Evolutionary conservation across 768 basidiomycete species (phyloP).

Genomic region (Suillus bovinus): DNA sequence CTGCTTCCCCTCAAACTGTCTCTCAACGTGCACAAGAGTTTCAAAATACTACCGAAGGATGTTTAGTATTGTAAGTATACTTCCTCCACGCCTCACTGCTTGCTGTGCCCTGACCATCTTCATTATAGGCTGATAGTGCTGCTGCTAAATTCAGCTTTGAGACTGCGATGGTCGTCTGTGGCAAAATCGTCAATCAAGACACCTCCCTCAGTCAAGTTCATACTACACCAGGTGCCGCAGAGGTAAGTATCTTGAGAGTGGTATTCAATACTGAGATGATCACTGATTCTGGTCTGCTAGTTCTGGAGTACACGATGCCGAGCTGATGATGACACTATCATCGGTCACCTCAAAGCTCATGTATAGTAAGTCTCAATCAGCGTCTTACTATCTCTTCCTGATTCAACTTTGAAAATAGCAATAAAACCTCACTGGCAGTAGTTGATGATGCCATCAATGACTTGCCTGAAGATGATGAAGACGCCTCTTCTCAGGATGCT

Average conservation of each 20-base stretch:
- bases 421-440: not conserved
- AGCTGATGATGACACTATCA: conserved; percentile 4
- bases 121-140: too few relatives aligned
- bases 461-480: not conserved
- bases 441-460: not conserved
- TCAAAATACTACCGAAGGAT: too few relatives aligned
- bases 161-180: not conserved
- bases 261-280: not conserved
- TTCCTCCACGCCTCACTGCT: too few relatives aligned
- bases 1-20: too few relatives aligned
- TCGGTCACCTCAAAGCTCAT: conserved; percentile 13
- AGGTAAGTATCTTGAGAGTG: not conserved
- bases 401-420: not conserved
- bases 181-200: conserved; percentile 12
- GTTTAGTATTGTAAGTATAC: too few relatives aligned
- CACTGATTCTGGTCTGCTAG: not conserved
- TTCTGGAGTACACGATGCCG: conserved; percentile 7
- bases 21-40: too few relatives aligned
- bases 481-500: not conserved
- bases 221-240: not conserved
- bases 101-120: too few relatives aligned
- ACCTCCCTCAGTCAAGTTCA: not conserved
- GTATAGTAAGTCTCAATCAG: conserved; percentile 13
- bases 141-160: too few relatives aligned
- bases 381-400: not conserved